Evolutionary conservation across 140 eudicot genomes (phyloP).

Genomic region (Stevia rebaudiana): DNA sequence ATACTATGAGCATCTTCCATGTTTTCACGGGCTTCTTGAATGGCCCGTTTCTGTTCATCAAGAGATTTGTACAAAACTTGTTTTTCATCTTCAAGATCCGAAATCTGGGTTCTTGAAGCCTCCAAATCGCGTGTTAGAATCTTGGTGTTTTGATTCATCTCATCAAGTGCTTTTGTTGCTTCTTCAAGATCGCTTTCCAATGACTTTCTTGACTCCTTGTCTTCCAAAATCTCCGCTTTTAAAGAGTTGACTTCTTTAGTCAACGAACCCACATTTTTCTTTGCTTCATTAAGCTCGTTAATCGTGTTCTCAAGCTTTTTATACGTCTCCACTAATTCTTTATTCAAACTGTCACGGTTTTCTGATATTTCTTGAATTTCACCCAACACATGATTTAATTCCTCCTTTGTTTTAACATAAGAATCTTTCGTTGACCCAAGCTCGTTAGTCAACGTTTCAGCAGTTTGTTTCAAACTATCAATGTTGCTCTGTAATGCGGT

Average conservation of each 20-base stretch:
- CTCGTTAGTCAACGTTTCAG: slow-evolving; percentile 38
- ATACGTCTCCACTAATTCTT: slow-evolving; percentile 46
- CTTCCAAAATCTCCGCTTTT: slow-evolving; percentile 40
- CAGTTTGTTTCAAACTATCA: slow-evolving; percentile 43
- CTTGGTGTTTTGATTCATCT: slow-evolving; percentile 50
- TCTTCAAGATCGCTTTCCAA: slow-evolving; percentile 58
- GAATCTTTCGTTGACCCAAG: slow-evolving; percentile 39
- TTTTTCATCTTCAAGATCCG: slow-evolving; percentile 60
- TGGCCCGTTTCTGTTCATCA: slow-evolving; percentile 49
- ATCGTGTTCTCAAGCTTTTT: slow-evolving; percentile 43
- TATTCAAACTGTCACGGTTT: slow-evolving; percentile 35
- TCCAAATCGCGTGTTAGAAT: slow-evolving; percentile 56
- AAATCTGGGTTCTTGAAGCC: slow-evolving; percentile 36
- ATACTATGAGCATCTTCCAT: slow-evolving; percentile 83
- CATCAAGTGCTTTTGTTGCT: slow-evolving; percentile 56
- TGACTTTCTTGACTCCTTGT: slow-evolving; percentile 43
- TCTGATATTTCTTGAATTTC: slow-evolving; percentile 37
- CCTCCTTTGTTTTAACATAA: slow-evolving; percentile 37
- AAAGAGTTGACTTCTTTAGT: slow-evolving; percentile 36
- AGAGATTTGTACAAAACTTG: slow-evolving; percentile 41
- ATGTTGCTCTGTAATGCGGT: slow-evolving; percentile 34
- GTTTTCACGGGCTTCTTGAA: slow-evolving; percentile 68
- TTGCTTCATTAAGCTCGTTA: slow-evolving; percentile 45
- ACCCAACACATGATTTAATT: slow-evolving; percentile 26
- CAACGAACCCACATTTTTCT: slow-evolving; percentile 33